These are phyloP conservation scores for Xylogone sp. DNA, from an alignment of 2,329 filamentous ascomycete species.

Conservation along the genomic window DNA sequence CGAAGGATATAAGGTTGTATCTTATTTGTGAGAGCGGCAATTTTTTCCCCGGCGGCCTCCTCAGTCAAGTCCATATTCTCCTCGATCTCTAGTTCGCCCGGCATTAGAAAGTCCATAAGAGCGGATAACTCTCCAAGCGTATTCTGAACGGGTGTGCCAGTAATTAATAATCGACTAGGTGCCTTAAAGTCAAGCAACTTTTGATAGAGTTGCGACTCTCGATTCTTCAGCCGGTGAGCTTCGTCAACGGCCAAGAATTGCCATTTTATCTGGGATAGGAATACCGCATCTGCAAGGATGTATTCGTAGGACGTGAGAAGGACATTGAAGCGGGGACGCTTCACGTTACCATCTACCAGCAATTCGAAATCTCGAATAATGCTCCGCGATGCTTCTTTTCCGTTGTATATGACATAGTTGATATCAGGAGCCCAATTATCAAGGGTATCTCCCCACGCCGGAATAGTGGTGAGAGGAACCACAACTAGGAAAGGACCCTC, in stretches of 20 bases:
- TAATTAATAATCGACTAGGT: slow-evolving; percentile 88
- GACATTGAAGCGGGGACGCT: slow-evolving; percentile 95
- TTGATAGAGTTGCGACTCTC: slow-evolving; percentile 87
- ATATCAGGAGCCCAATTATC: slow-evolving; percentile 93
- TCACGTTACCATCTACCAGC: slow-evolving; percentile 78
- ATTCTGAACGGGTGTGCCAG: slow-evolving; percentile 96
- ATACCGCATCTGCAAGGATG: slow-evolving; percentile 79
- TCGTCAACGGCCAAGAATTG: slow-evolving; percentile 96
- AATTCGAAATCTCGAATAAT: slow-evolving; percentile 91
- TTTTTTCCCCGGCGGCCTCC: slow-evolving; percentile 79
- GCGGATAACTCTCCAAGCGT: slow-evolving; percentile 90
- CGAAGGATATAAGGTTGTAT: slow-evolving; percentile 95
- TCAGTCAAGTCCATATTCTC: slow-evolving; percentile 84
- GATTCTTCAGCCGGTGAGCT: slow-evolving; percentile 93
- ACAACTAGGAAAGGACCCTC: slow-evolving; percentile 95
- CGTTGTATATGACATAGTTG: slow-evolving; percentile 96
- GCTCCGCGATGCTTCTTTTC: slow-evolving; percentile 78
- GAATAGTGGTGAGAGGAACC: slow-evolving; percentile 95
- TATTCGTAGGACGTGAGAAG: slow-evolving; percentile 97
- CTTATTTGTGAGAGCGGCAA: slow-evolving; percentile 77
- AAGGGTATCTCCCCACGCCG: slow-evolving; percentile 97
- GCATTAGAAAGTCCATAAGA: slow-evolving; percentile 93
- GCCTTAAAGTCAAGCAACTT: slow-evolving; percentile 83
- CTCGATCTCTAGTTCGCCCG: slow-evolving; percentile 87
- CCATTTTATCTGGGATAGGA: slow-evolving; percentile 91